These are phyloP conservation scores for Suillus hirtellus DNA, from an alignment of 768 basidiomycete species.

Conservation along the genomic window DNA sequence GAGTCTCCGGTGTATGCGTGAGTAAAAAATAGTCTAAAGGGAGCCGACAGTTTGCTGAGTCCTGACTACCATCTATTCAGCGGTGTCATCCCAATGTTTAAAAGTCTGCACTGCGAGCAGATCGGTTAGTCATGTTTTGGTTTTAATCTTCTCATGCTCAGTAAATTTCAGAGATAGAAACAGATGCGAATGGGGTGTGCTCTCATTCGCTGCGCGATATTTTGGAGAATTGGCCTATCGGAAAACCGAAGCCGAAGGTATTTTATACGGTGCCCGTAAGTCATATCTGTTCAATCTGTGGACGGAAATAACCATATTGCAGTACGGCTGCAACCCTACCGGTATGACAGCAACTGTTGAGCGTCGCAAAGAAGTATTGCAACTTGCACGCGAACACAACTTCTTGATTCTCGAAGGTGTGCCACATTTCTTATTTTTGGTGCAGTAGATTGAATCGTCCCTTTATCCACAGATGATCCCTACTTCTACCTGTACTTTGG, in stretches of 20 bases:
- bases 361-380: constrained; percentile 70
- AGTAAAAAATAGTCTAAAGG: constrained; percentile 26
- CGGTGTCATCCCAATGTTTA: constrained; percentile 67
- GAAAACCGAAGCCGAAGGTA: constrained; percentile 70
- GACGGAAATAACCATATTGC: constrained; percentile 7
- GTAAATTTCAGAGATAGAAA: constrained; percentile 61
- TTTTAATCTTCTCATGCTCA: constrained; percentile 14
- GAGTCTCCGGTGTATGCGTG: constrained; percentile 83
- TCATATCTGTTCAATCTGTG: constrained; percentile 12
- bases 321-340: constrained; percentile 88
- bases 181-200: constrained; percentile 71
- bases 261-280: constrained; percentile 81
- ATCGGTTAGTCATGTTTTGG: constrained; percentile 45
- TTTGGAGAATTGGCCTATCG: constrained; percentile 73
- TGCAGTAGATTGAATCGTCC: not conserved
- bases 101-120: constrained; percentile 53
- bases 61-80: constrained; percentile 33
- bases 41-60: constrained; percentile 10
- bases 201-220: constrained; percentile 59
- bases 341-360: constrained; percentile 74
- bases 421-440: constrained; percentile 10
- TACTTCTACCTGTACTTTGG: constrained; percentile 82
- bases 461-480: constrained; percentile 62
- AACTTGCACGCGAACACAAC: constrained; percentile 68
- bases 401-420: constrained; percentile 85